Base-by-base conservation (phyloP, 2,329 filamentous ascomycete species). In the Pseudogymnoascus verrucosus region DNA sequence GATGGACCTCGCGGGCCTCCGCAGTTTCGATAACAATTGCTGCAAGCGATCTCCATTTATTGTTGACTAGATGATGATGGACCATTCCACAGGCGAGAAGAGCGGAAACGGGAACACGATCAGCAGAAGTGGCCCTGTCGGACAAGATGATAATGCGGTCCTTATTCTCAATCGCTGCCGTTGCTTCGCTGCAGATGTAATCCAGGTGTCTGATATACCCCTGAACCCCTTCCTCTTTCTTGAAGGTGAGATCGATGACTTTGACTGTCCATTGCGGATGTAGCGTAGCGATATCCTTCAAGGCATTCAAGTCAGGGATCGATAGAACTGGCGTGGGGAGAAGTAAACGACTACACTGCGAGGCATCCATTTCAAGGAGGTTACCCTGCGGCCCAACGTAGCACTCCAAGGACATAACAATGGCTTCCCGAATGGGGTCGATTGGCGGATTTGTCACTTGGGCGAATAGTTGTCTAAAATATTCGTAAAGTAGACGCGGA, bases 381-480 rank as follows among this genome's bases (percentile, higher is more conserved):
- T 98, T 98, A 65, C 93, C 93, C 77, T 98, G 93, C 54, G 93
- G 93, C 60, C 93, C 93, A 69, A 98, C 90, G 74, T 97, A 98
- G 72, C 93, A 96, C 74, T 96, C 93, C 42, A 98, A 80, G 63
- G 93, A 97, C 93, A 98, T 98, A 76, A 98, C 93, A 72, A 97
- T 95, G 28, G 93, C 93, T 82, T 98, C 93, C 76, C 93, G 85
- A 71, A 98, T 98, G 34, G 93, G 93, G 73, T 98, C 93, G 73
- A 98, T 98, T 12, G 93, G 93, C 69, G 93, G 93, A 77, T 98
- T 98, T 66, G 93, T 98, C 75, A 98, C 93, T 79, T 98, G 93
- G 8, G 93, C 93, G 76, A 98, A 98, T 47, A 98, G 87, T 80
- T 98, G 91, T 67, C 93, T 88, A 88, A 98, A 98, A 79, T 98